Evolutionary conservation across 352 stramenopile genomes (phyloP).

Genomic region (Phytophthora quininea): DNA sequence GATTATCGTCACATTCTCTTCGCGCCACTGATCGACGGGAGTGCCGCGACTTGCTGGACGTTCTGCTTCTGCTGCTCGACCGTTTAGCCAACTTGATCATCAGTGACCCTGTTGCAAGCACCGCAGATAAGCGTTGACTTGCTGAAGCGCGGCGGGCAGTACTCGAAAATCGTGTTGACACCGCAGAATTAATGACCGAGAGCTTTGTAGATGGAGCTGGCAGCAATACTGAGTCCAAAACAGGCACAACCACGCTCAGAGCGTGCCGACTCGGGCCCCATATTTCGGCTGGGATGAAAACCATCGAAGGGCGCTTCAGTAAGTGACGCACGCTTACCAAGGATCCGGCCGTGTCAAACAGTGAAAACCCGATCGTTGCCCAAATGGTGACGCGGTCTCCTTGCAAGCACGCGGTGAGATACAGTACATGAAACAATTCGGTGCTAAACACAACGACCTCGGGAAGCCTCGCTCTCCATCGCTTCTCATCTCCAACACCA

Average conservation of each 20-base stretch:
- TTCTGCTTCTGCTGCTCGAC: slow-evolving; percentile 4
- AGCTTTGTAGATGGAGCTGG: neutral
- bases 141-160: neutral
- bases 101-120: neutral
- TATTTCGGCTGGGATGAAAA: neutral
- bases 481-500: neutral
- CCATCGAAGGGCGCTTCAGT: neutral
- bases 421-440: slow-evolving; percentile 31
- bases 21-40: neutral
- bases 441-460: slow-evolving; percentile 28
- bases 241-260: neutral
- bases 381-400: slow-evolving; percentile 7
- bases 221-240: neutral
- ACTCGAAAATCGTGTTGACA: neutral
- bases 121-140: slow-evolving; percentile 1
- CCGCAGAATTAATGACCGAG: neutral
- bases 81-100: slow-evolving; percentile 9
- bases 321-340: slow-evolving; percentile 6
- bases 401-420: slow-evolving; percentile 23
- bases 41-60: slow-evolving; percentile 2
- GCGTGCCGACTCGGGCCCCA: neutral
- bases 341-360: slow-evolving; percentile 5
- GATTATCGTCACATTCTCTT: neutral
- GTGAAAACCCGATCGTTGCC: slow-evolving; percentile 10
- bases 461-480: slow-evolving; percentile 20